Evolutionary conservation across 257 asterid genomes (phyloP), one percentile per base, ranked within the genome.

Genomic region (Solanum medicagineum): DNA sequence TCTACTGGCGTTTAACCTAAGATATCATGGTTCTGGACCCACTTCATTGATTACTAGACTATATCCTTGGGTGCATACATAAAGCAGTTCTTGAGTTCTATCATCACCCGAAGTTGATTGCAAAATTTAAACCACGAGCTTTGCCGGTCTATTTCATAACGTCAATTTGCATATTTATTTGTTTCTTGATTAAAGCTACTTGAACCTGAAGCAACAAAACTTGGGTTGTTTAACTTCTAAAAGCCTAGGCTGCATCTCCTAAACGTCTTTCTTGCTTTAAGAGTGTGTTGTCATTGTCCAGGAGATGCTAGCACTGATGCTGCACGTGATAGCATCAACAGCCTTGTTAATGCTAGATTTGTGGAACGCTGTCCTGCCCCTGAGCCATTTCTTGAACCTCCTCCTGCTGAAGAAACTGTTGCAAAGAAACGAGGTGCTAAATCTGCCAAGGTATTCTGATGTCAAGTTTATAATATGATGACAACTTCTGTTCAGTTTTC

Each of bases 281-380:
- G 66, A 79, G 45, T 42, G 6, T 49, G 66, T 32, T 26, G 80
- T 85, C 86, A 44, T 87, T 87, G 40, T 62, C 85, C 93, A 96
- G 99, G 90, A 85, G 87, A 87, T 87, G 86, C 88, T 86, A 91
- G 87, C 81, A 85, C 32, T 85, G 87, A 87, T 73, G 86, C 49
- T 81, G 84, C 90, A 84, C 89, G 65, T 56, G 95, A 92, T 84
- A 90, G 80, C 89, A 92, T 96, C 90, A 87, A 40, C 54, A 90
- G 77, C 88, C 98, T 96, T 88, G 92, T 92, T 86, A 82, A 79
- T 84, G 93, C 94, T 57, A 90, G 93, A 77, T 94, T 92, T 86
- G 88, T 96, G 88, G 99, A 96, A 88, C 95, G 95, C 13, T 95
- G 99, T 81, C 99, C 99, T 26, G 94, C 91, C 81, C 96, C 98